Evolutionary conservation across 345 rosid species (phyloP).

Genomic region (Nephelium lappaceum): DNA sequence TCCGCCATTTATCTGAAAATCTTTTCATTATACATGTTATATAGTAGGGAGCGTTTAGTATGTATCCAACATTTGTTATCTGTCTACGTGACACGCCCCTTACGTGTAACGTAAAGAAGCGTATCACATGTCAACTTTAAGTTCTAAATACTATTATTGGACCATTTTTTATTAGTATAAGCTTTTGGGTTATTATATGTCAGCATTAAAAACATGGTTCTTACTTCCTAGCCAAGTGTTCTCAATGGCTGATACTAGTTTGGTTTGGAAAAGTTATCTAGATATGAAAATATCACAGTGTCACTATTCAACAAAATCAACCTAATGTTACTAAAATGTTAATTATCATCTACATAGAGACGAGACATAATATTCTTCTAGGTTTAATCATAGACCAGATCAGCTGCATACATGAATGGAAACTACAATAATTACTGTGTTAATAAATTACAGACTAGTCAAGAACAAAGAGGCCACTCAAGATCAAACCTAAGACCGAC

Average conservation of each 20-base stretch:
- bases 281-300: not conserved
- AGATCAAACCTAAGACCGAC: not conserved
- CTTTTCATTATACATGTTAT: no score
- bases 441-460: not conserved
- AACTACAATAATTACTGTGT: not conserved
- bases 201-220: not conserved
- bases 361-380: conserved; percentile 5
- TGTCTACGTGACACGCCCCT: no score
- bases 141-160: no score
- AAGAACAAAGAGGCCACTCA: not conserved
- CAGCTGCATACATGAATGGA: not conserved
- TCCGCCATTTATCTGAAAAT: no score
- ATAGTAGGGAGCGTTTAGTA: no score
- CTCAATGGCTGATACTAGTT: not conserved
- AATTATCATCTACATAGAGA: not conserved
- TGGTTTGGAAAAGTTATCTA: not conserved
- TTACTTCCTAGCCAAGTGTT: not conserved
- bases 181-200: no score
- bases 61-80: no score
- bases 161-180: no score
- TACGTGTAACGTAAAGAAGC: no score
- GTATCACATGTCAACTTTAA: no score
- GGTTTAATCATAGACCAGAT: not conserved
- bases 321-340: not conserved
- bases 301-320: not conserved